Conservation (phyloP, 2,329 filamentous ascomycete species). For the Fusarium sp. region DNA sequence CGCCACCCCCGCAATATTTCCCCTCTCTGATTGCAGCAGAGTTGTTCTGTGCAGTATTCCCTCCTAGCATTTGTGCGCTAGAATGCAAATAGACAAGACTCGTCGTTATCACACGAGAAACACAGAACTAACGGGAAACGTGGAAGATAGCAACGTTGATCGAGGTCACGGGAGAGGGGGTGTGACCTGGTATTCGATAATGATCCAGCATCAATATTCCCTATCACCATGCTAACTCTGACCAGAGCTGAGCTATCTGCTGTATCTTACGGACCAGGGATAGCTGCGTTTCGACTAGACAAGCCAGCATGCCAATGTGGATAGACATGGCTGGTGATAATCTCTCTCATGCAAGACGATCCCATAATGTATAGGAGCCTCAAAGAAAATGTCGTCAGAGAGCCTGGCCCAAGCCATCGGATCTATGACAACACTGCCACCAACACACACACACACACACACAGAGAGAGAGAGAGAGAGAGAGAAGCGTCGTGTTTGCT, state of each 20-base stretch:
- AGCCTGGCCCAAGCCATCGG: constrained; percentile 20
- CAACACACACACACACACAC: neutral
- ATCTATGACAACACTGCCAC: constrained; percentile 9
- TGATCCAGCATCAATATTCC: neutral
- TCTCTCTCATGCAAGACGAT: constrained; percentile 13
- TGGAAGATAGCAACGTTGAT: neutral
- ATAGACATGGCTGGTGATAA: constrained; percentile 9
- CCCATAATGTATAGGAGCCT: constrained; percentile 10
- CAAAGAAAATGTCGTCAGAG: constrained; percentile 24
- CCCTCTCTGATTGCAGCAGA: neutral
- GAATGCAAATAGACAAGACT: constrained; percentile 12
- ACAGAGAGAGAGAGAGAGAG: neutral
- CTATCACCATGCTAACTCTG: constrained; percentile 6
- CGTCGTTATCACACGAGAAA: constrained; percentile 8
- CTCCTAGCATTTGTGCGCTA: constrained; percentile 8
- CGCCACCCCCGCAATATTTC: constrained; percentile 32
- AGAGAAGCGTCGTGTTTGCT: constrained; percentile 5
- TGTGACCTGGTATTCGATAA: constrained; percentile 16
- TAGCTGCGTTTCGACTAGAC: constrained; percentile 22
- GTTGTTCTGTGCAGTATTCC: constrained; percentile 26
- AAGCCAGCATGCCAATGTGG: constrained; percentile 4
- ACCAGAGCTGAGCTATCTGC: neutral
- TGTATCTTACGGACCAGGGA: constrained; percentile 1
- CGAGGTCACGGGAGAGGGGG: constrained; percentile 29
- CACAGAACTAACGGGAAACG: constrained; percentile 6